These are phyloP conservation scores for Cicer chorassanicum DNA, from an alignment of 306 rosid species.

Conservation along the genomic window DNA sequence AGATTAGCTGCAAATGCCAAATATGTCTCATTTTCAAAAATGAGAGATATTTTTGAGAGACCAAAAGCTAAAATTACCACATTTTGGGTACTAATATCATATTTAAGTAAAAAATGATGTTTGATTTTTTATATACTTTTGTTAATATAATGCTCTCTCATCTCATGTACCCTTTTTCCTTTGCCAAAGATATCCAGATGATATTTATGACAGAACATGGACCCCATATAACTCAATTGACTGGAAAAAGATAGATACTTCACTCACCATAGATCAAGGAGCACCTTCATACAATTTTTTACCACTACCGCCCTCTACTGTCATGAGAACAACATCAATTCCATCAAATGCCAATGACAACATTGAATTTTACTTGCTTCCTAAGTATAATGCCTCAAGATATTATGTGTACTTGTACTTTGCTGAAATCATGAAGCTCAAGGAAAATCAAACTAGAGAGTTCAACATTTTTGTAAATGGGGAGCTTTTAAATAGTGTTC, in stretches of 20 bases:
- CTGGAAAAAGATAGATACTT: conserved; percentile 44
- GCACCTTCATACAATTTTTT: conserved; percentile 33
- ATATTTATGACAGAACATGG: conserved; percentile 54
- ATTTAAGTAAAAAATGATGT: too few relatives aligned
- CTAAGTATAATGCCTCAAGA: conserved; percentile 39
- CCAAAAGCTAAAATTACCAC: background rate
- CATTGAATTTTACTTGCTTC: conserved; percentile 36
- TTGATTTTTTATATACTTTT: too few relatives aligned
- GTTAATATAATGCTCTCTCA: background rate
- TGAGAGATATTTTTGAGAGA: background rate
- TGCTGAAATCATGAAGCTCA: conserved; percentile 49
- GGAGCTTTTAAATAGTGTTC: background rate
- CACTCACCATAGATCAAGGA: conserved; percentile 33
- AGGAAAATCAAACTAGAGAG: conserved; percentile 49
- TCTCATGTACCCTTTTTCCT: background rate
- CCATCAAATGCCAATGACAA: conserved; percentile 39
- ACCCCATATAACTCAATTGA: conserved; percentile 44
- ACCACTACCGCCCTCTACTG: conserved; percentile 46
- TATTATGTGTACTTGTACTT: conserved; percentile 41
- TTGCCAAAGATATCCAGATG: conserved; percentile 51
- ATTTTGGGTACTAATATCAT: background rate
- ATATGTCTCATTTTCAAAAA: background rate
- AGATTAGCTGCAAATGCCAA: too few relatives aligned
- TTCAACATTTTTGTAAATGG: conserved; percentile 49
- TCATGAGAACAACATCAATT: conserved; percentile 47